These are phyloP conservation scores for Tanacetum coccineum DNA, from an alignment of 129 eudicot genomes.

Conservation along the genomic window DNA sequence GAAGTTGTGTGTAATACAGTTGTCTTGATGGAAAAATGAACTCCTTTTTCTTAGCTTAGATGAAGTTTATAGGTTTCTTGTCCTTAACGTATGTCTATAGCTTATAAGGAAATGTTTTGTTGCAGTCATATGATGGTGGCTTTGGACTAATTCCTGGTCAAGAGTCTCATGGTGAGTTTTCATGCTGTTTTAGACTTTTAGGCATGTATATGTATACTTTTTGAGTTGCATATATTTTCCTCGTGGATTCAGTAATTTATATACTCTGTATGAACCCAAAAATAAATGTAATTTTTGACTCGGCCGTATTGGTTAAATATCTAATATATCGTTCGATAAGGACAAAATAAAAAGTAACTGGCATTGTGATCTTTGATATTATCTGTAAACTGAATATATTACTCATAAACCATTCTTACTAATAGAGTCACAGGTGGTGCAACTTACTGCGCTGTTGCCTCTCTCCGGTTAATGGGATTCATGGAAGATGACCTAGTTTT, in stretches of 20 bases:
- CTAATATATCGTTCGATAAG: background rate
- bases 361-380: background rate
- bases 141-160: constrained; percentile 90
- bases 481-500: constrained; percentile 61
- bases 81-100: constrained; percentile 3
- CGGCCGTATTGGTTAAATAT: constrained; percentile 4
- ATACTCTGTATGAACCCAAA: background rate
- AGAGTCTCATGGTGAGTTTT: constrained; percentile 92
- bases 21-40: background rate
- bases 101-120: constrained; percentile 25
- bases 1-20: background rate
- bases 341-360: too few relatives aligned
- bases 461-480: constrained; percentile 90
- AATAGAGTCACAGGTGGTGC: constrained; percentile 97
- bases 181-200: constrained; percentile 7
- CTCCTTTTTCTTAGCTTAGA: constrained; percentile 14
- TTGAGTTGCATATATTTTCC: background rate
- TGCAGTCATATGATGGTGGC: constrained; percentile 99
- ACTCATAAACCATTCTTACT: constrained; percentile 45
- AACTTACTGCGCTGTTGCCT: constrained; percentile 95
- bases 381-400: constrained; percentile 16
- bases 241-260: background rate
- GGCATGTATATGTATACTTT: background rate
- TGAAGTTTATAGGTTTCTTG: constrained; percentile 1
- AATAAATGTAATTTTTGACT: background rate